Base-by-base conservation (phyloP, 306 rosid species). In the Trifolium pratense region DNA sequence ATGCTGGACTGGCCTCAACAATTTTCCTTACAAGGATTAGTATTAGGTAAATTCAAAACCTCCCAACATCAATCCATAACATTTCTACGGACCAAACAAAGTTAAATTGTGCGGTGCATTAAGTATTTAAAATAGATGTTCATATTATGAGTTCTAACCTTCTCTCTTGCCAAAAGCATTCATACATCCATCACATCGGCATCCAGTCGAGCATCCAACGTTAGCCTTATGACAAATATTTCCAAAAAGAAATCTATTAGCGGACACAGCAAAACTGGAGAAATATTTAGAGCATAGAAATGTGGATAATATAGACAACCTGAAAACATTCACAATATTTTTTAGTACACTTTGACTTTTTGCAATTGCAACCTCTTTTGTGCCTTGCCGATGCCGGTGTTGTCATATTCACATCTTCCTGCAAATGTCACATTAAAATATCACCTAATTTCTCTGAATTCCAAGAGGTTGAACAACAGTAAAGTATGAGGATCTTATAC, bases 251-350 rank as follows among this genome's bases (percentile, higher is more conserved):
- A 48, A 53, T 23, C 21, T 20, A 45, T 78, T 75, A 83, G 75
- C 2, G 10, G 66, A 20, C 23, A 60, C 14, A 17, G 40, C 68
- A 48, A 34, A 79, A 29, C 66, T 29, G 26, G 74, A 45, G 51
- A 45, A 62, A 69, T 48, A 40, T 63, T 37, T 74, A 55, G 68
- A 51, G 55, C 66, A 65, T 55, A 23, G n/a, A 56, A 29, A 77
- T 8, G 7, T 10, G 40, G 9, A 77, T 59, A 66, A 68, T 34
- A 65, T 40, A 58, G 52, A 42, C 74, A 78, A 89, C 97, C 93
- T 88, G 93, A 68, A 62, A 91, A 80, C 97, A 92, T 86, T 89
- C 93, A 55, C 97, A 92, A 79, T 92, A 92, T 68, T 83, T 88
- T 82, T 92, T 89, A 29, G 21, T 29, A 76, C 97, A 92, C 93